These are phyloP conservation scores for Aspergillus piperis DNA, from an alignment of 2,329 filamentous ascomycete species.

Conservation along the genomic window DNA sequence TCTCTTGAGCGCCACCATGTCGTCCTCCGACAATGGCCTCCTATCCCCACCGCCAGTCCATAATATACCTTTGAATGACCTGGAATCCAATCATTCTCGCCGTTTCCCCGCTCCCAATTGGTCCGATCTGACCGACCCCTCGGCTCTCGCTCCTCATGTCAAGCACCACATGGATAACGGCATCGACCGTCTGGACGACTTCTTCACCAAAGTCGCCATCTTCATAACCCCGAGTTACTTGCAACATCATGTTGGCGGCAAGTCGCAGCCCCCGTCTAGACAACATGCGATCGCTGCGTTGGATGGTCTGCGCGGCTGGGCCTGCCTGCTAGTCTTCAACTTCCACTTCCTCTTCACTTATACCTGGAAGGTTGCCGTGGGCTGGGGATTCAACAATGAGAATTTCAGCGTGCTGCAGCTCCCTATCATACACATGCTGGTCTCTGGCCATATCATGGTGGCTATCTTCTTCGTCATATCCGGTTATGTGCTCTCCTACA, in stretches of 20 bases:
- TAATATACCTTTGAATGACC: conserved; percentile 32
- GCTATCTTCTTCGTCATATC: conserved; percentile 52
- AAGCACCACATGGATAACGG: conserved; percentile 28
- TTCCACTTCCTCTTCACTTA: conserved; percentile 50
- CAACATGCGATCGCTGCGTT: conserved; percentile 44
- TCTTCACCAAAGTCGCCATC: conserved; percentile 29
- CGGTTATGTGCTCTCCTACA: conserved; percentile 50
- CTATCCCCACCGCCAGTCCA: conserved; percentile 26
- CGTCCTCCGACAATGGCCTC: conserved; percentile 14
- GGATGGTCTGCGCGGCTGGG: conserved; percentile 47
- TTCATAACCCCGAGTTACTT: conserved; percentile 41
- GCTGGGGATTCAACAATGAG: conserved; percentile 43
- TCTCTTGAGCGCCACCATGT: conserved; percentile 14
- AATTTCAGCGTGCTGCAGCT: conserved; percentile 45
- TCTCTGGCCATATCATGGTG: conserved; percentile 51
- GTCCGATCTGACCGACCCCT: conserved; percentile 20
- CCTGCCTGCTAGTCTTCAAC: conserved; percentile 49
- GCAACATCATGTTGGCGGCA: conserved; percentile 36
- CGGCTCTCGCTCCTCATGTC: conserved; percentile 18
- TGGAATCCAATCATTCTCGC: conserved; percentile 27
- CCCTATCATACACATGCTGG: conserved; percentile 45
- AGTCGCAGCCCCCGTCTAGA: conserved; percentile 29
- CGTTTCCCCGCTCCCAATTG: conserved; percentile 12
- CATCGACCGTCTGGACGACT: conserved; percentile 25
- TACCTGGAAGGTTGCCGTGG: conserved; percentile 43